Evolutionary conservation across 306 rosid genomes (phyloP), one percentile per base, ranked within the genome.

Genomic region (Luffa acutangula): DNA sequence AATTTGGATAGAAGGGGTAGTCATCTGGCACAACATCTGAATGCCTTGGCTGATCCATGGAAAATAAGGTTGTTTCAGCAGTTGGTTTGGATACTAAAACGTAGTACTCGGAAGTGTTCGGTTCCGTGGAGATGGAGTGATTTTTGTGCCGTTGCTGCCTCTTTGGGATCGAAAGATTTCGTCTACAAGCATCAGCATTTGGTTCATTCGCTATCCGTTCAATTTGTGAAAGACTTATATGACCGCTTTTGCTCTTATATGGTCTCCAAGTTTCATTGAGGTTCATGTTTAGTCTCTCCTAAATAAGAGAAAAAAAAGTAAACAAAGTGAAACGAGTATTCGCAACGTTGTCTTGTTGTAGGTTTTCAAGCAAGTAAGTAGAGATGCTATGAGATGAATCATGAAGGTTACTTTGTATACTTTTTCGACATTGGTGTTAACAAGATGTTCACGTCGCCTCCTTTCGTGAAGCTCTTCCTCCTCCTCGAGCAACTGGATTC

Each of bases 401-500:
- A 14, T 14, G 42, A 0, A 73, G 78, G 88, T 86, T 81, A 87
- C 94, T 70, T 81, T 79, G 48, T 76, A 45, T 73, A 77, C 77
- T 82, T 70, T 73, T 75, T 14, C 53, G 18, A 67, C 80, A 54
- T 64, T 42, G 69, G 62, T 65, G 21, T 25, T 82, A 59, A 83
- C 17, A 48, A 63, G 39, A 59, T 67, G 60, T 20, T 79, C 75
- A 31, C 37, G 77, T 54, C 77, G 88, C 37, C 73, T 84, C 78
- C 71, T 73, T 34, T 62, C 78, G 15, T 66, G 83, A 42, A 33
- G 76, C 69, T 80, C 83, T 72, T 82, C 79, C 62, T 88, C 79
- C 71, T 87, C 94, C 62, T 88, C 92, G 42, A 84, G 83, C 87
- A 80, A 79, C 78, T 88, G 91, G 84, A 95, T 82, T 84, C 99